Base-by-base conservation (phyloP, 495 filamentous ascomycete species). In the Chaetomium tenue region DNA sequence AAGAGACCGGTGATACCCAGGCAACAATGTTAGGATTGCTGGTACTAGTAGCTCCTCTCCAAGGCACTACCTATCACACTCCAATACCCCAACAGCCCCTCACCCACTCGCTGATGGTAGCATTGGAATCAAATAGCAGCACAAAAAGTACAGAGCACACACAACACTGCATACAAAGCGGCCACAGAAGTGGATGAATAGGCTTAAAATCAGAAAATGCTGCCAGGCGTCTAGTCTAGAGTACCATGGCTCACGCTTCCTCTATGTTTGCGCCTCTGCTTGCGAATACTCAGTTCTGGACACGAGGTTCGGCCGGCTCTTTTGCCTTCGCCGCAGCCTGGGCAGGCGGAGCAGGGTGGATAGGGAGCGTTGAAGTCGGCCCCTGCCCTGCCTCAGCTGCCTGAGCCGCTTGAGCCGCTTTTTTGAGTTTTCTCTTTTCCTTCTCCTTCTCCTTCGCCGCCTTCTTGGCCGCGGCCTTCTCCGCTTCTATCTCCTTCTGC, bases 401-500 rank as follows among this genome's bases (percentile, higher is more conserved):
- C 40, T 63, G 6, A 44, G 66, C 61, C 25, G 66, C 70, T 30
- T 63, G 63, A 42, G 64, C 66, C 20, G 68, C 70, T 63, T 74
- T 74, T 65, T 71, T 72, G 20, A 55, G 57, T 58, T 70, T 70
- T 63, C 68, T 68, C 55, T 65, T 70, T 62, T 70, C 68, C 65
- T 70, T 73, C 68, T 71, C 72, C 55, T 51, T 74, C 11, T 68
- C 65, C 63, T 66, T 71, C 42, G 71, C 70, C 22, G 55, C 65
- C 62, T 67, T 72, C 68, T 63, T 70, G 53, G 66, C 67, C 18
- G 60, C 63, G 15, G 63, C 66, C 66, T 69, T 63, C 68, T 69
- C 70, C 46, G 66, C 71, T 63, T 64, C 69, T 33, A 67, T 59
- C 20, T 54, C 66, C 64, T 74, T 75, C 62, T 68, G 60, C 59